Evolutionary conservation across 1,139 yeast species (phyloP).

Genomic region (Meyerozyma smithsonii): DNA sequence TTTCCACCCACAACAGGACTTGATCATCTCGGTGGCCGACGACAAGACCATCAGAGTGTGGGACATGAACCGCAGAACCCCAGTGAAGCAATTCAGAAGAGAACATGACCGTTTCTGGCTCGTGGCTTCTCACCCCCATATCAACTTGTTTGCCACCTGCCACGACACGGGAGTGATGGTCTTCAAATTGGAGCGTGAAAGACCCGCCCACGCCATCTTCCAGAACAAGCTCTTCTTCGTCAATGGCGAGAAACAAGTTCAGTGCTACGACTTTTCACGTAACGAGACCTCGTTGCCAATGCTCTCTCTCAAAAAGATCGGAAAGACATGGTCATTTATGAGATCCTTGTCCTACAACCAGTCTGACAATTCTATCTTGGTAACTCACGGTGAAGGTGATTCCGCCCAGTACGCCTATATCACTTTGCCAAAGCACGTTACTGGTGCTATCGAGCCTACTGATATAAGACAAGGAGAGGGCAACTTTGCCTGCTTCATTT

Average conservation of each 20-base stretch:
- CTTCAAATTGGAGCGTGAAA: constrained; percentile 93
- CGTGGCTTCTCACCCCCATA: constrained; percentile 80
- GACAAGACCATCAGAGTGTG: constrained; percentile 97
- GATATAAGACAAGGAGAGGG: constrained; percentile 79
- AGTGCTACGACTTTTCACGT: constrained; percentile 62
- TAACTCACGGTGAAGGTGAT: constrained; percentile 70
- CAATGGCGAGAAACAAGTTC: constrained; percentile 83
- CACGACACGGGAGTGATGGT: constrained; percentile 98
- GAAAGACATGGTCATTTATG: constrained; percentile 82
- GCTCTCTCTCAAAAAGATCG: constrained; percentile 78
- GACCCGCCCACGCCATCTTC: constrained; percentile 80
- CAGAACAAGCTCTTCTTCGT: constrained; percentile 70
- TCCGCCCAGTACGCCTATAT: constrained; percentile 68
- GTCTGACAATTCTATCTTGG: constrained; percentile 80
- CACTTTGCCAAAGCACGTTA: constrained; percentile 76
- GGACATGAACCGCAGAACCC: constrained; percentile 93
- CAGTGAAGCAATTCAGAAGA: constrained; percentile 91
- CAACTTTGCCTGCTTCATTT: constrained; percentile 81
- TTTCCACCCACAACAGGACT: constrained; percentile 91
- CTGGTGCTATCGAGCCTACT: constrained; percentile 90
- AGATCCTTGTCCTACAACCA: constrained; percentile 87
- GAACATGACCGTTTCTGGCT: constrained; percentile 96
- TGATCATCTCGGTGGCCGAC: constrained; percentile 90
- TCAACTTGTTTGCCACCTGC: constrained; percentile 92
- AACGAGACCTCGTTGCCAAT: constrained; percentile 70